These are phyloP conservation scores for Spatholobus suberectus DNA, from an alignment of 306 rosid species.

Conservation along the genomic window DNA sequence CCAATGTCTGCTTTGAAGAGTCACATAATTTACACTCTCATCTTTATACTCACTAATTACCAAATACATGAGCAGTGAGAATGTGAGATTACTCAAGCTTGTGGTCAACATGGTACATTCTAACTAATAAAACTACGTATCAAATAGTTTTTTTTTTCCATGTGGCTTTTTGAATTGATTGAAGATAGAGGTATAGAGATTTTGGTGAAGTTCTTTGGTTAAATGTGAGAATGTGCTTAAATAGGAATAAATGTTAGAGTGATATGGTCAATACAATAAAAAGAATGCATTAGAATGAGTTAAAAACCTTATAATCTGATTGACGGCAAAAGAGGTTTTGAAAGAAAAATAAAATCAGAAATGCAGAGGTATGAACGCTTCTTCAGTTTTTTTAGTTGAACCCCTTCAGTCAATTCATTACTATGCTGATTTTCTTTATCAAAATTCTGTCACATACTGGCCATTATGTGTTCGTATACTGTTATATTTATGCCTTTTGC, in stretches of 20 bases:
- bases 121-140: slow-evolving; percentile 8
- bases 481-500: not conserved
- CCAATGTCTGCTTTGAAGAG: not conserved
- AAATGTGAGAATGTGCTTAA: slow-evolving; percentile 3
- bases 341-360: slow-evolving; percentile 12
- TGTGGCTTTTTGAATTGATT: not conserved
- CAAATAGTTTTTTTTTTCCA: not conserved
- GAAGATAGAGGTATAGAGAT: slow-evolving; percentile 18
- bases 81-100: slow-evolving; percentile 5
- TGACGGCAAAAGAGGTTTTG: slow-evolving; percentile 19
- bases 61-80: not conserved
- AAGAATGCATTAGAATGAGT: not conserved
- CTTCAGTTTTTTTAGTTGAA: not conserved
- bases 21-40: not conserved
- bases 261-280: not conserved
- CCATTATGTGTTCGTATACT: not conserved
- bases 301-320: slow-evolving; percentile 9
- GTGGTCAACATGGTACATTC: not conserved
- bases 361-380: slow-evolving; percentile 13
- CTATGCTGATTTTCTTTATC: slow-evolving; percentile 15
- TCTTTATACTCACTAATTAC: slow-evolving; percentile 11
- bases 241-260: slow-evolving; percentile 19
- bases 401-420: slow-evolving; percentile 2
- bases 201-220: not conserved
- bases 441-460: not conserved